phyloP scores from a whole-genome alignment of 805 yeast genomes.

The Brettanomyces naardenensis region DNA sequence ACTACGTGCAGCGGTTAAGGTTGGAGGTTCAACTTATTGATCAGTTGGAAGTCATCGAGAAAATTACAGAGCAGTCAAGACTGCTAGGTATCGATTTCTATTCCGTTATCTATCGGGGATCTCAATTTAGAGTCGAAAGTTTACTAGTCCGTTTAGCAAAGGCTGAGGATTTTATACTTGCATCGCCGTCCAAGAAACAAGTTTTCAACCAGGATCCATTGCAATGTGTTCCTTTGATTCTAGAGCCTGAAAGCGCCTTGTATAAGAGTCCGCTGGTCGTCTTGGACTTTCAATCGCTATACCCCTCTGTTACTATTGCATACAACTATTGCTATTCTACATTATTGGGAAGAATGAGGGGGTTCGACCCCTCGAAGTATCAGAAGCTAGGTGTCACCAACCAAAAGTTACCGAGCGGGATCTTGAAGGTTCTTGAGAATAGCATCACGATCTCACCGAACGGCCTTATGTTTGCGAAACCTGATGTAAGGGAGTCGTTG shows the following conservation, averaged over 20 bases:
- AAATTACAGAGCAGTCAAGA: constrained; percentile 77
- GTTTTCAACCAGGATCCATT: constrained; percentile 81
- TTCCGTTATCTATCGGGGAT: constrained; percentile 83
- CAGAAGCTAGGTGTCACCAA: constrained; percentile 48
- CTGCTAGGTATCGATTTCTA: constrained; percentile 84
- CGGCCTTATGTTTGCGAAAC: constrained; percentile 71
- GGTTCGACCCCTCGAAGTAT: constrained; percentile 33
- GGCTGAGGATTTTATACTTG: constrained; percentile 59
- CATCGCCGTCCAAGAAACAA: constrained; percentile 73
- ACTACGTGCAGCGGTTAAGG: constrained; percentile 37
- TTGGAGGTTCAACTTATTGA: constrained; percentile 41
- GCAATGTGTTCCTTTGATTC: constrained; percentile 80
- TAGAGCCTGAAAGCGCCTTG: constrained; percentile 84
- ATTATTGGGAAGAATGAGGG: constrained; percentile 52
- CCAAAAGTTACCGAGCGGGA: constrained; percentile 46
- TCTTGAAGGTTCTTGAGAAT: constrained; percentile 43
- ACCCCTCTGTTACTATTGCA: constrained; percentile 89
- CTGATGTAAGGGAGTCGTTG: constrained; percentile 58
- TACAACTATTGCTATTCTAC: constrained; percentile 84
- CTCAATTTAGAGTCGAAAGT: constrained; percentile 92
- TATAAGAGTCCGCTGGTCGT: constrained; percentile 88
- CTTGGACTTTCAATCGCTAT: constrained; percentile 86
- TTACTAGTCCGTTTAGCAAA: constrained; percentile 68
- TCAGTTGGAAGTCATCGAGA: constrained; percentile 56
- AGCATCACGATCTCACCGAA: constrained; percentile 74